A percentile compares a stretch with the other conserved stretches of the same genome.
phyloP scores from a whole-genome alignment of 257 asterid genomes.

The Gentiana macrophylla region DNA sequence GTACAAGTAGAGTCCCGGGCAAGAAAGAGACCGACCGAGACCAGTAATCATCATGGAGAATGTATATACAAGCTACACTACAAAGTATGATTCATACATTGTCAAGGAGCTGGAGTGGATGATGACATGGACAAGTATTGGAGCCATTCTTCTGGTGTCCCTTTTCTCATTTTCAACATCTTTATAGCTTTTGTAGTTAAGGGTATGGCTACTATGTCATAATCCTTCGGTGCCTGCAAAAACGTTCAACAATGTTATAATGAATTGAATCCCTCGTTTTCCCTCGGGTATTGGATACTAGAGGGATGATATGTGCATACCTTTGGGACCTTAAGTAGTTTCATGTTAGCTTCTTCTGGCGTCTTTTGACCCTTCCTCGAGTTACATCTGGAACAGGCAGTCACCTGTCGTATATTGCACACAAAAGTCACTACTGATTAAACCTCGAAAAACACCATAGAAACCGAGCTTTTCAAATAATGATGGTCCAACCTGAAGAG shows the following conservation, averaged over 20 bases:
- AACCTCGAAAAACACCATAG: no score
- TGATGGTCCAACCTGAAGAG: no score
- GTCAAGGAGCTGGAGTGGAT: slow-evolving; percentile 8
- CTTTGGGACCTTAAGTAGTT: slow-evolving; percentile 65
- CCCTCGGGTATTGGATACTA: no score
- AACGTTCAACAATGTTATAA: neutral
- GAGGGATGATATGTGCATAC: slow-evolving; percentile 16
- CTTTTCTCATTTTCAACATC: slow-evolving; percentile 57
- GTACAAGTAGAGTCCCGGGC: no score
- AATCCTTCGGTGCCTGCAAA: slow-evolving; percentile 71
- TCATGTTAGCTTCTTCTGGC: slow-evolving; percentile 73
- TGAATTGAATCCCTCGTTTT: no score
- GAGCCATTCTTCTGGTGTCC: slow-evolving; percentile 79
- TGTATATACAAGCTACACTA: no score
- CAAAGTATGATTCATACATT: no score
- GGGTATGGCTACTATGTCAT: slow-evolving; percentile 70
- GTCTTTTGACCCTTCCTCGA: slow-evolving; percentile 82
- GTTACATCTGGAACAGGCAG: slow-evolving; percentile 78
- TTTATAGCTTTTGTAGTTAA: slow-evolving; percentile 47
- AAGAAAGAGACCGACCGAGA: no score
- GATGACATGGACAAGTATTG: slow-evolving; percentile 53
- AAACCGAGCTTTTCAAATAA: no score
- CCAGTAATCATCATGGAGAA: no score
- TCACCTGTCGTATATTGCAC: slow-evolving; percentile 36
- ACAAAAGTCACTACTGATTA: no score